Evolutionary conservation across 2,329 filamentous ascomycete genomes (phyloP).

Genomic region (Botrytis medusae): DNA sequence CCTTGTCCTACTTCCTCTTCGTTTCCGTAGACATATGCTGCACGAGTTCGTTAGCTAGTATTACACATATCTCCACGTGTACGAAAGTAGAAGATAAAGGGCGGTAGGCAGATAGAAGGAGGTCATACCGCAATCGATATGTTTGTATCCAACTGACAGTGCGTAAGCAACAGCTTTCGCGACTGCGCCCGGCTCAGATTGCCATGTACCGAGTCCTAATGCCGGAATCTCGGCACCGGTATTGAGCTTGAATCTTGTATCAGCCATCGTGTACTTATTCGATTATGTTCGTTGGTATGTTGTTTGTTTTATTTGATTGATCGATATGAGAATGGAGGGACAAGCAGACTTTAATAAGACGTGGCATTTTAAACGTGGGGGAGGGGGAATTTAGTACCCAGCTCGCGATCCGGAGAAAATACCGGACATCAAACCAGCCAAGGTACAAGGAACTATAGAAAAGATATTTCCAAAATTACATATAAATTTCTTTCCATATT

Average conservation of each 20-base stretch:
- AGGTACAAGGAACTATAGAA: background rate
- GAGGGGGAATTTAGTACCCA: background rate
- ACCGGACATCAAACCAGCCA: background rate
- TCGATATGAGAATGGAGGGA: background rate
- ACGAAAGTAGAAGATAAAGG: background rate
- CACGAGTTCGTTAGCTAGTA: conserved; percentile 24
- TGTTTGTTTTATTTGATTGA: background rate
- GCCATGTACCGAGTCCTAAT: conserved; percentile 48
- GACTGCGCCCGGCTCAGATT: conserved; percentile 45
- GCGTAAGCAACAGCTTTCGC: conserved; percentile 42
- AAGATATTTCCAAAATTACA: background rate
- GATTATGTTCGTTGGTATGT: background rate
- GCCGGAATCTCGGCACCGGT: conserved; percentile 41
- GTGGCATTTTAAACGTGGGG: conserved; percentile 14
- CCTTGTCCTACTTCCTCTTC: conserved; percentile 81
- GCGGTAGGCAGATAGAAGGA: background rate
- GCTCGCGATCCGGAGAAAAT: background rate
- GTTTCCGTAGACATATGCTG: conserved; percentile 75
- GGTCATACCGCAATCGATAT: conserved; percentile 46
- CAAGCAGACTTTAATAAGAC: background rate
- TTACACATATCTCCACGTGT: conserved; percentile 42
- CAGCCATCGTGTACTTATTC: conserved; percentile 14
- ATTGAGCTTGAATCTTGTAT: conserved; percentile 38
- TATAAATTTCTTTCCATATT: background rate
- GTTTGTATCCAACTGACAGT: conserved; percentile 51